Evolutionary conservation across 352 stramenopile genomes (phyloP).

Genomic region (Globisporangium ultimum): DNA sequence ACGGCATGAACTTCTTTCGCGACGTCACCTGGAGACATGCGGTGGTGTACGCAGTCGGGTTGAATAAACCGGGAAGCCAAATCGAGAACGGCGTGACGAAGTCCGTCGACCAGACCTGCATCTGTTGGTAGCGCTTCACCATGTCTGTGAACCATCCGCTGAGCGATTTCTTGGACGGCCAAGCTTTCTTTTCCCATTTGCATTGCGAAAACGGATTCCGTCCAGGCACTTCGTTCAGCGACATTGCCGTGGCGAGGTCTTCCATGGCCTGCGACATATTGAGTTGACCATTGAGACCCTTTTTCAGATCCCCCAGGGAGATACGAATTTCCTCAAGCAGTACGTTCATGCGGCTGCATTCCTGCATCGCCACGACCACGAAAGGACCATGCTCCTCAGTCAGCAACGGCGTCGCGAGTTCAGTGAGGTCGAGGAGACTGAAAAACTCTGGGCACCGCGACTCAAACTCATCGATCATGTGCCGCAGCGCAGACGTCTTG

Average conservation of each 20-base stretch:
- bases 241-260: constrained; percentile 89
- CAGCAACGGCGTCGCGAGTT: constrained; percentile 86
- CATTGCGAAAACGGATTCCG: constrained; percentile 95
- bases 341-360: constrained; percentile 94
- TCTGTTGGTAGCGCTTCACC: constrained; percentile 89
- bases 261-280: constrained; percentile 96
- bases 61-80: constrained; percentile 95
- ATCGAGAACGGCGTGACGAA: constrained; percentile 93
- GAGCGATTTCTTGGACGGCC: constrained; percentile 93
- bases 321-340: constrained; percentile 90
- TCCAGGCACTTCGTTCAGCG: constrained; percentile 92
- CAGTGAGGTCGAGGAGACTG: constrained; percentile 90
- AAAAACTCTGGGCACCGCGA: constrained; percentile 89
- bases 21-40: constrained; percentile 95
- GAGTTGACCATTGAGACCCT: constrained; percentile 93
- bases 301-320: constrained; percentile 93
- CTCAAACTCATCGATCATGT: constrained; percentile 91
- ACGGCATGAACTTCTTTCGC: constrained; percentile 86
- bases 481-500: constrained; percentile 72
- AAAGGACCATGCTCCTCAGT: constrained; percentile 89
- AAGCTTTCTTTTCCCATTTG: constrained; percentile 95
- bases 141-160: constrained; percentile 92
- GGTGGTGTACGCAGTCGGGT: constrained; percentile 94
- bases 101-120: constrained; percentile 86
- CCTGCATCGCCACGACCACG: constrained; percentile 93